These are phyloP conservation scores for Suillus bovinus DNA, from an alignment of 768 basidiomycete species.

Conservation along the genomic window DNA sequence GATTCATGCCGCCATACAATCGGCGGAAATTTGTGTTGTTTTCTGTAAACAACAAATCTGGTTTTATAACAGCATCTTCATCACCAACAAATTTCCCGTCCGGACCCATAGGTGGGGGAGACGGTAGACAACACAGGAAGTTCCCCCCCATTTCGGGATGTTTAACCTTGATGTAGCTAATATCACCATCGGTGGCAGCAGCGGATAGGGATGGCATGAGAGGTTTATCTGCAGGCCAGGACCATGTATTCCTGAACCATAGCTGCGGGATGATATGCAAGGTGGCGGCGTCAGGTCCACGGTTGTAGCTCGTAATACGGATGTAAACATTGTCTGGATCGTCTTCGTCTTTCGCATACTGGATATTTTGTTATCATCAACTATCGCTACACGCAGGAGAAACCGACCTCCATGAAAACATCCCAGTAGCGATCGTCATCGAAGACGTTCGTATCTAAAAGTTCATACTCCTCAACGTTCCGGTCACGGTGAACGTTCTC, in stretches of 20 bases:
- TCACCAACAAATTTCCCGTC: conserved; percentile 63
- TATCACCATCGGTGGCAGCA: conserved; percentile 47
- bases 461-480: conserved; percentile 89
- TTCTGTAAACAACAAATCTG: conserved; percentile 91
- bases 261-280: conserved; percentile 94
- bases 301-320: conserved; percentile 95
- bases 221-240: conserved; percentile 77
- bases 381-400: conserved; percentile 11
- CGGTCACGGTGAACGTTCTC: conserved; percentile 84
- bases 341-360: conserved; percentile 99
- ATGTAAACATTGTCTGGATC: conserved; percentile 85
- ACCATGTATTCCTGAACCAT: conserved; percentile 99
- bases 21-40: conserved; percentile 96
- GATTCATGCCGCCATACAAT: conserved; percentile 87
- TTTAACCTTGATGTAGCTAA: conserved; percentile 64
- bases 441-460: conserved; percentile 89
- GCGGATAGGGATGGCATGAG: conserved; percentile 61
- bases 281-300: conserved; percentile 92
- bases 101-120: conserved; percentile 85
- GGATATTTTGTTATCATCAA: conserved; percentile 12
- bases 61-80: conserved; percentile 61
- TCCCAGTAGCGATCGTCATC: conserved; percentile 98
- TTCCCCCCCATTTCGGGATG: conserved; percentile 77
- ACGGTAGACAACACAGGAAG: conserved; percentile 86
- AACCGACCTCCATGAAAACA: conserved; percentile 89